A percentile compares a stretch with the other conserved stretches of the same genome.
Evolutionary conservation across 371 early-diverging fungal species (phyloP).

Genomic region (Apophysomyces ossiformis): DNA sequence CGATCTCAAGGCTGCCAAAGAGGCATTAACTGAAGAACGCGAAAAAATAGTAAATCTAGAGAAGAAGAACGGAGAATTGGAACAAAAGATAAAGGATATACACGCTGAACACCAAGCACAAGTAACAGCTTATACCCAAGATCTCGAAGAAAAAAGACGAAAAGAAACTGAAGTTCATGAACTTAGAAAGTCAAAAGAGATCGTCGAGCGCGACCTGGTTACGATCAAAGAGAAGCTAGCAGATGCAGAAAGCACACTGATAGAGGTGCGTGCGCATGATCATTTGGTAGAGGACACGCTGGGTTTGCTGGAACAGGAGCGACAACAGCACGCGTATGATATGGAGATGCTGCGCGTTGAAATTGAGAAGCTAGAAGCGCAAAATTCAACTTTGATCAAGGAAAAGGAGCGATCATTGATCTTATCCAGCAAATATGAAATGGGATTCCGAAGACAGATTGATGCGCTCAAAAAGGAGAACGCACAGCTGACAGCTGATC

Average conservation of each 20-base stretch:
- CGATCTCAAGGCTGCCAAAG: constrained; percentile 16
- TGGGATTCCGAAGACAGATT: constrained; percentile 32
- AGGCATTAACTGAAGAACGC: constrained; percentile 18
- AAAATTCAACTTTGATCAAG: constrained; percentile 15
- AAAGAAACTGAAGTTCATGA: not conserved
- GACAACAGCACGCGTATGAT: constrained; percentile 11
- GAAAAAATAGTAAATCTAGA: constrained; percentile 9
- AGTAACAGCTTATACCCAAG: too few relatives aligned
- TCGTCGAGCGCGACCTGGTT: constrained; percentile 16
- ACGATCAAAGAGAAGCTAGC: constrained; percentile 34
- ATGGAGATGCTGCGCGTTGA: constrained; percentile 15
- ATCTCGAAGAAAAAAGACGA: not conserved
- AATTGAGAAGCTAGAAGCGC: constrained; percentile 10
- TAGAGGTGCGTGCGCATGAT: constrained; percentile 21
- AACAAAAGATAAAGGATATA: not conserved
- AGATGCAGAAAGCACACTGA: constrained; percentile 23
- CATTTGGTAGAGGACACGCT: constrained; percentile 17
- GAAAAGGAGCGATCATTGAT: constrained; percentile 33
- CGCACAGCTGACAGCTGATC: constrained; percentile 41
- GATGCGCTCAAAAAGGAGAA: constrained; percentile 25
- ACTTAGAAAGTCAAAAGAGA: constrained; percentile 10
- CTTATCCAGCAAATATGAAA: constrained; percentile 31
- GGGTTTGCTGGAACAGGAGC: constrained; percentile 16
- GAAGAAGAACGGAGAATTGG: constrained; percentile 5
- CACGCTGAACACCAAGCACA: not conserved